These are phyloP conservation scores for Gynostemma pentaphyllum DNA, from an alignment of 306 rosid genomes.

Conservation along the genomic window DNA sequence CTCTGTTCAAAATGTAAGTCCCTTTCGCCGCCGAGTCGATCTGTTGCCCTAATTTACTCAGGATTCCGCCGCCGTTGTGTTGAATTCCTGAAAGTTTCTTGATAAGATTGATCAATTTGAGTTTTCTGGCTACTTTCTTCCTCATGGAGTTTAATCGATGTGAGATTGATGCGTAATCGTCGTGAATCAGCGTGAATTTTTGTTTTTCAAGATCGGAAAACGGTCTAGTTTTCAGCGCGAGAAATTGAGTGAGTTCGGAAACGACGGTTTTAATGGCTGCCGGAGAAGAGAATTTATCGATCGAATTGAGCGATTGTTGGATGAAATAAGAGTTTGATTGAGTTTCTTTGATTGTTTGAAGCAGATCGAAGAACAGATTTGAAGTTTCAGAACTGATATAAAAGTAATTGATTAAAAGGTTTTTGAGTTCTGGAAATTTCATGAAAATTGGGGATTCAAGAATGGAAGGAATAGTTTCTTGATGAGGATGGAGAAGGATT, in stretches of 20 bases:
- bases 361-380: conserved; percentile 35
- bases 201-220: conserved; percentile 18
- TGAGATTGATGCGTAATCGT: conserved; percentile 22
- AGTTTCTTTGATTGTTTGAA: conserved; percentile 28
- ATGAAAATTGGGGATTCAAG: conserved; percentile 28
- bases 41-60: conserved; percentile 27
- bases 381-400: conserved; percentile 47
- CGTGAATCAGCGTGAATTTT: conserved; percentile 28
- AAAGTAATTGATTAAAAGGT: conserved; percentile 38
- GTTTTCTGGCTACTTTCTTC: conserved; percentile 29
- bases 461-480: conserved; percentile 30
- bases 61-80: no score
- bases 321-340: conserved; percentile 22
- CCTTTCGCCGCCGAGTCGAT: conserved; percentile 51
- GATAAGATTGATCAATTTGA: conserved; percentile 20
- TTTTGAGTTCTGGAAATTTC: conserved; percentile 23
- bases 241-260: conserved; percentile 23
- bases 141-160: conserved; percentile 27
- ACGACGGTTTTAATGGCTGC: conserved; percentile 7
- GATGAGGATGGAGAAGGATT: conserved; percentile 18
- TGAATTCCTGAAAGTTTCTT: conserved; percentile 20
- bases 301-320: conserved; percentile 22
- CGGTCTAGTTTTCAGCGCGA: conserved; percentile 21
- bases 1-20: conserved; percentile 38
- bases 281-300: conserved; percentile 14